Evolutionary conservation across 129 eudicot species (phyloP), one percentile per base, ranked within the genome.

Genomic region (Escallonia herrerae): DNA sequence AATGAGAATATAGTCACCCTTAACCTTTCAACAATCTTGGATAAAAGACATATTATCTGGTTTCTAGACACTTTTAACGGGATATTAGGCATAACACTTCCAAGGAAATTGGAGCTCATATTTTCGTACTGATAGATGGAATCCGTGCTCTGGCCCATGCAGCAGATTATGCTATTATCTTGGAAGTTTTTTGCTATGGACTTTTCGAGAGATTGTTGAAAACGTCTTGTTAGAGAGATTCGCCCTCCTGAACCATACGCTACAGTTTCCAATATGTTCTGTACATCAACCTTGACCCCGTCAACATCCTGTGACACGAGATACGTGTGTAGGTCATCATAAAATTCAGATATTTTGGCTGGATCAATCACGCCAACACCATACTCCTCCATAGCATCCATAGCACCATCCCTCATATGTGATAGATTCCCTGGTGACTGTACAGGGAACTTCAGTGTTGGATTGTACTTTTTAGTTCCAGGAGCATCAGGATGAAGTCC

Each of bases 261-360:
- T 49, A 79, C 66, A 15, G 84, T 79, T 72, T 79, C 84, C 60
- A 79, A 54, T 54, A 79, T 61, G 71, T 79, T 79, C 58, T 79
- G 84, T 43, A 79, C 80, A 62, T 79, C 84, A 54, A 79, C 84
- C 73, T 79, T 79, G 12, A 79, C 84, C 53, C 84, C 84, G 57
- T 79, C 84, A 5, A 79, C 71, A 6, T 62, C 67, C 65, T 79
- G 77, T 6, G 77, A 65, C 2, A 58, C 84, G 38, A 79, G 80
- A 71, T 79, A 79, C 15, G 65, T 55, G 41, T 79, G 84, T 0
- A 74, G 84, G 66, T 79, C 84, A n/a, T 79, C 71, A 53, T 79
- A 79, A 62, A 70, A 79, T 56, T 79, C 84, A 43, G 15, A 63
- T 60, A 71, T 57, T 48, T 68, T 74, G 51, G 75, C 65, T 33